These are phyloP conservation scores for Dalbergia oliveri DNA, from an alignment of 306 rosid species.

Conservation along the genomic window DNA sequence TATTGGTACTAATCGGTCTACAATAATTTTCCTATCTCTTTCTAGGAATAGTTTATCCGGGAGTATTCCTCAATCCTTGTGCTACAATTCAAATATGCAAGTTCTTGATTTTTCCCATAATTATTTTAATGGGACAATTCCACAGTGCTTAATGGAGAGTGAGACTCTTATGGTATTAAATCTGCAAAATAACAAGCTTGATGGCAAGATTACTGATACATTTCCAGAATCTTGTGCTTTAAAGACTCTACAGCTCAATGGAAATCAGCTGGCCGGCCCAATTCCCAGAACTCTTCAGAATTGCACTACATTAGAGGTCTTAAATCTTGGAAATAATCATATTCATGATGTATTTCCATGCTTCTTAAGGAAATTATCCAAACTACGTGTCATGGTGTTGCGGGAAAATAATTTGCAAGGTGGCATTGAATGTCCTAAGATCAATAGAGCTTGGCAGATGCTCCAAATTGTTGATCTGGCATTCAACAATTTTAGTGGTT, in stretches of 20 bases:
- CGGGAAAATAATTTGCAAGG: constrained; percentile 46
- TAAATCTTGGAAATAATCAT: constrained; percentile 53
- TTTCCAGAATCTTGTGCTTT: constrained; percentile 41
- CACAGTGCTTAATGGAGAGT: constrained; percentile 32
- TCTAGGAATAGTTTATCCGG: constrained; percentile 27
- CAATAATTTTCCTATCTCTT: constrained; percentile 34
- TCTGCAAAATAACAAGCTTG: constrained; percentile 36
- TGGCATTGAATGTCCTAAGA: constrained; percentile 34
- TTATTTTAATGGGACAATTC: constrained; percentile 34
- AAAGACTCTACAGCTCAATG: constrained; percentile 42
- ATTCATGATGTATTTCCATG: constrained; percentile 39
- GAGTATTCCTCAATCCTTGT: constrained; percentile 47
- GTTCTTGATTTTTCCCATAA: constrained; percentile 57
- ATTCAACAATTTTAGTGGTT: constrained; percentile 53
- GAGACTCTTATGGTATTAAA: constrained; percentile 30
- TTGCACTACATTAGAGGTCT: constrained; percentile 43
- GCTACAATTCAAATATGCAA: constrained; percentile 35
- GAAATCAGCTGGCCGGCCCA: constrained; percentile 33
- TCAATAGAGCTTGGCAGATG: constrained; percentile 25
- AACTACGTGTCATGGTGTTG: constrained; percentile 51
- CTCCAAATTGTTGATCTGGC: constrained; percentile 61
- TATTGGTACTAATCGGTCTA: background rate
- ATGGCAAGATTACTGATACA: constrained; percentile 32
- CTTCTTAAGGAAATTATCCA: constrained; percentile 31
- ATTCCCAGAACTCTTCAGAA: constrained; percentile 50